Conservation (phyloP, 208 protist genomes). For the Wallacemonas collosoma region DNA sequence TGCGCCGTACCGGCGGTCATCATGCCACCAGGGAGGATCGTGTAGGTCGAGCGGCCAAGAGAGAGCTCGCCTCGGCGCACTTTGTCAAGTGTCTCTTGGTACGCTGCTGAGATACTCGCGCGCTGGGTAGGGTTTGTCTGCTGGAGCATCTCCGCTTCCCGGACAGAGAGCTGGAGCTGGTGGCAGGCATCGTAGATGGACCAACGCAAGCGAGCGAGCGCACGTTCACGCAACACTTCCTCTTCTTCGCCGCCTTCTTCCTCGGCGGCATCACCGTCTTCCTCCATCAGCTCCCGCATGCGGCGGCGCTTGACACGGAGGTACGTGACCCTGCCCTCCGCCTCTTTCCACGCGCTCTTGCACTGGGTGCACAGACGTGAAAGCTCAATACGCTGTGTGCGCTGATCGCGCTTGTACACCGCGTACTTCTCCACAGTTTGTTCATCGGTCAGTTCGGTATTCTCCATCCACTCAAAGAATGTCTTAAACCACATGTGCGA, state of each 20-base stretch:
- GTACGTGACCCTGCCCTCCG: slow-evolving; percentile 70
- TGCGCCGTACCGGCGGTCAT: slow-evolving; percentile 64
- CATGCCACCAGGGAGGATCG: slow-evolving; percentile 79
- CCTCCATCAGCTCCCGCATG: slow-evolving; percentile 73
- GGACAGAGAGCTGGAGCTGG: slow-evolving; percentile 72
- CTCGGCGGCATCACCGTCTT: slow-evolving; percentile 55
- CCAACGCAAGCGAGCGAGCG: slow-evolving; percentile 67
- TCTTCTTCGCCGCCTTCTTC: slow-evolving; percentile 81
- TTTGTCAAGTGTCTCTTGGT: slow-evolving; percentile 77
- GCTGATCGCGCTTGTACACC: slow-evolving; percentile 58
- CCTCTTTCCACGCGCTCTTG: slow-evolving; percentile 37
- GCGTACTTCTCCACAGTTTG: slow-evolving; percentile 70
- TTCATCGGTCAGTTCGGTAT: slow-evolving; percentile 64
- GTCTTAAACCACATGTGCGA: slow-evolving; percentile 73
- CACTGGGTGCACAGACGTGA: slow-evolving; percentile 53
- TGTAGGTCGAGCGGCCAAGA: slow-evolving; percentile 81
- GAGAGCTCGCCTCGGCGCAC: slow-evolving; percentile 71
- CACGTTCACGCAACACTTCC: slow-evolving; percentile 72
- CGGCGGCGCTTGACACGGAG: slow-evolving; percentile 62
- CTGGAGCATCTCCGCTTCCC: slow-evolving; percentile 81
- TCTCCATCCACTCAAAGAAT: slow-evolving; percentile 81
- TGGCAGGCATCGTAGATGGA: slow-evolving; percentile 80
- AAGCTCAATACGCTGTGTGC: slow-evolving; percentile 80
- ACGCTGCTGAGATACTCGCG: slow-evolving; percentile 48
- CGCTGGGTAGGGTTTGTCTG: slow-evolving; percentile 60